Conservation (phyloP, 306 rosid species). For the Ceratonia siliqua region DNA sequence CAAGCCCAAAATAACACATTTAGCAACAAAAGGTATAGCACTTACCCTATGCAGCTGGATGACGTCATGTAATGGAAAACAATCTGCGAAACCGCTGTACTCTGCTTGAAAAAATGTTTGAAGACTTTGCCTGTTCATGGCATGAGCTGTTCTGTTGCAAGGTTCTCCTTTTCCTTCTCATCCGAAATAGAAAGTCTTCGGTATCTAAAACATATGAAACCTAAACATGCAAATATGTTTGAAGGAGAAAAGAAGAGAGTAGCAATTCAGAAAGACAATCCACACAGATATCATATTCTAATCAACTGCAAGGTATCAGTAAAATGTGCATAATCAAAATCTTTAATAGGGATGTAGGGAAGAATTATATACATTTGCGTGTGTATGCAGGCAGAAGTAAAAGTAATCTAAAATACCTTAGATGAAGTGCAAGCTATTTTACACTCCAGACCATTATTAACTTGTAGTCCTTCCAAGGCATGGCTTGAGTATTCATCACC, state of each 20-base stretch:
- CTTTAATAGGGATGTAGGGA: background rate
- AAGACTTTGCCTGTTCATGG: constrained; percentile 54
- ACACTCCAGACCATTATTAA: constrained; percentile 91
- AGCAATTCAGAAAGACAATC: constrained; percentile 36
- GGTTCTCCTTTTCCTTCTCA: constrained; percentile 56
- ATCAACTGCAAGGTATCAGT: constrained; percentile 17
- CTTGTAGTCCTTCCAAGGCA: constrained; percentile 73
- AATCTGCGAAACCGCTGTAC: constrained; percentile 62
- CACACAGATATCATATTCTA: constrained; percentile 1
- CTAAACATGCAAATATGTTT: constrained; percentile 51
- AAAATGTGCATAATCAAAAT: constrained; percentile 8
- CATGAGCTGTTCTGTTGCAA: constrained; percentile 44
- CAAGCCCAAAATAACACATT: constrained; percentile 9
- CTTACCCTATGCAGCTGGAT: constrained; percentile 68
- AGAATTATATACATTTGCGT: background rate
- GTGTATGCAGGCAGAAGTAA: constrained; percentile 17
- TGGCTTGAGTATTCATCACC: constrained; percentile 70
- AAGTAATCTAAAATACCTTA: constrained; percentile 52
- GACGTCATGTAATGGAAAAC: constrained; percentile 57
- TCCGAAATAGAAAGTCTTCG: constrained; percentile 78
- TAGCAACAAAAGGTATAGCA: constrained; percentile 11
- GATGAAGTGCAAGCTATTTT: constrained; percentile 94
- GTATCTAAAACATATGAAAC: constrained; percentile 98
- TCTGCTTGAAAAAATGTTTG: constrained; percentile 57
- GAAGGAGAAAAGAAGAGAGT: constrained; percentile 25